These are phyloP conservation scores for Salix dunnii DNA, from an alignment of 345 rosid genomes.

Conservation along the genomic window DNA sequence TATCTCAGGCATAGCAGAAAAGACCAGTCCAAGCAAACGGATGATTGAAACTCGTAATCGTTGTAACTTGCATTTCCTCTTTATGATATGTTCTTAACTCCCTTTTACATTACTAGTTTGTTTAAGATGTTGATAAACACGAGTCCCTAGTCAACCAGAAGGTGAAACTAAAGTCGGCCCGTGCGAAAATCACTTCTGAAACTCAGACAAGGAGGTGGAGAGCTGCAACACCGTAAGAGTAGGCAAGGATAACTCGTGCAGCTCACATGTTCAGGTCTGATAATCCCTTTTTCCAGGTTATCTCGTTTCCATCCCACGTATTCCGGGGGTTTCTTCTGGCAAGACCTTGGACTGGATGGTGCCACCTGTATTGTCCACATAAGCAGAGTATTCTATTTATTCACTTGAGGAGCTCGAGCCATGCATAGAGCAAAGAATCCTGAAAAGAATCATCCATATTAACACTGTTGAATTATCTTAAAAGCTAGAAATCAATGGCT, in stretches of 20 bases:
- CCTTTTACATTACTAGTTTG: not conserved
- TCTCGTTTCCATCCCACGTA: too few relatives aligned
- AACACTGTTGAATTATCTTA: too few relatives aligned
- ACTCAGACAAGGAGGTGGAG: conserved; percentile 22
- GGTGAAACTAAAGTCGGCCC: conserved; percentile 2
- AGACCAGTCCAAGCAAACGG: conserved; percentile 12
- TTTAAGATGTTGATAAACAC: conserved; percentile 4
- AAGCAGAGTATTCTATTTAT: too few relatives aligned
- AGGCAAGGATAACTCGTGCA: conserved; percentile 20
- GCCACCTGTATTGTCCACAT: too few relatives aligned
- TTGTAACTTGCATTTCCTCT: not conserved
- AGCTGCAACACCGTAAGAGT: conserved; percentile 30
- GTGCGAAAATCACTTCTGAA: conserved; percentile 2
- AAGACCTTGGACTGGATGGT: conserved; percentile 10
- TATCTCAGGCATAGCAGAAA: conserved; percentile 1
- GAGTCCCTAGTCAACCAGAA: conserved; percentile 6
- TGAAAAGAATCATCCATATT: too few relatives aligned
- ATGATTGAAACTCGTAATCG: conserved; percentile 23
- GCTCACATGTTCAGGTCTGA: conserved; percentile 29
- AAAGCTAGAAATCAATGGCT: not conserved
- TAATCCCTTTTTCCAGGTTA: conserved; percentile 38
- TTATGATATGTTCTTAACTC: conserved; percentile 1
- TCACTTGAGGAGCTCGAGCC: too few relatives aligned
- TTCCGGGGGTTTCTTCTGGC: conserved; percentile 36
- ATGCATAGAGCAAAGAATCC: too few relatives aligned